phyloP scores from a whole-genome alignment of 2,329 filamentous ascomycete genomes.

The Trichoderma sp. region DNA sequence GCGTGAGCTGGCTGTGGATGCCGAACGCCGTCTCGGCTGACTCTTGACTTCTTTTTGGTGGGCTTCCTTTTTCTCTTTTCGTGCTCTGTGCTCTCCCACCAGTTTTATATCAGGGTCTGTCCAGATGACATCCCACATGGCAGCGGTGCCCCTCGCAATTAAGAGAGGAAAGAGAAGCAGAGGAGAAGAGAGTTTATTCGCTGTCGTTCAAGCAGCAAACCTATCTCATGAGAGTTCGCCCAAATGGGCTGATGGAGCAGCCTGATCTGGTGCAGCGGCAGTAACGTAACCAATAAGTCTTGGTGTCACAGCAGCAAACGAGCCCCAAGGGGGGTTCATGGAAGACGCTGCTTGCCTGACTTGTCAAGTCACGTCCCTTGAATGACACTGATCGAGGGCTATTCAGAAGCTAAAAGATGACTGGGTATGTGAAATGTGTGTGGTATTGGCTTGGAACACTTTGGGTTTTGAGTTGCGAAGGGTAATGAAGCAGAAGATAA shows the following conservation, averaged over 20 bases:
- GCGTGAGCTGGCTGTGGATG: conserved; percentile 47
- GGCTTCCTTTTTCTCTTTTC: conserved; percentile 43
- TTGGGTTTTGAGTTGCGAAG: conserved; percentile 17
- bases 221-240: neutral
- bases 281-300: conserved; percentile 17
- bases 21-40: conserved; percentile 36
- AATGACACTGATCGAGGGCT: neutral
- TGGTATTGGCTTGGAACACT: neutral
- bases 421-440: neutral
- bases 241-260: neutral
- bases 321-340: neutral
- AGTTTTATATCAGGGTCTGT: conserved; percentile 56
- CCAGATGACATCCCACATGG: conserved; percentile 63
- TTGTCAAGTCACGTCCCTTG: neutral
- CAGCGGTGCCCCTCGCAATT: conserved; percentile 9
- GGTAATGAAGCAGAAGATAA: neutral
- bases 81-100: conserved; percentile 53
- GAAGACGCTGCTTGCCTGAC: neutral
- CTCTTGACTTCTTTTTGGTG: conserved; percentile 25
- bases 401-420: neutral
- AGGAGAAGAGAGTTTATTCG: neutral
- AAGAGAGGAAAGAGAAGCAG: neutral
- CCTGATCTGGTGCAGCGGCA: conserved; percentile 17
- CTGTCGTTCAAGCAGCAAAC: neutral
- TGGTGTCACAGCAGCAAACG: conserved; percentile 23